phyloP scores from a whole-genome alignment of 495 filamentous ascomycete species.

The Cryomyces antarcticus region DNA sequence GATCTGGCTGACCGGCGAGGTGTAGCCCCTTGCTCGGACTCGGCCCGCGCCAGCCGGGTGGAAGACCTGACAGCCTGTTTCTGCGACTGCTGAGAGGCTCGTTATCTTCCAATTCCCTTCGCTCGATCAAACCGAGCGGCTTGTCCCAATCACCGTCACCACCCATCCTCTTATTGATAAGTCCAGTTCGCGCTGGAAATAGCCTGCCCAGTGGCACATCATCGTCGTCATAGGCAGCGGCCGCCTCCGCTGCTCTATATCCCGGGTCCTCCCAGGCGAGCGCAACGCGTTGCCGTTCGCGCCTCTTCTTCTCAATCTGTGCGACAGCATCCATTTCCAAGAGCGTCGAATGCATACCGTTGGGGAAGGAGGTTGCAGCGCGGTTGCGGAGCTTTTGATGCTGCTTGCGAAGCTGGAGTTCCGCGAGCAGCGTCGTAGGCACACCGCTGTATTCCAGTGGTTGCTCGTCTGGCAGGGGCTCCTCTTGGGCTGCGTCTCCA shows the following conservation, averaged over 20 bases:
- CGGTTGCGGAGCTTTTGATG: constrained; percentile 58
- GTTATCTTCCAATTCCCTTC: constrained; percentile 68
- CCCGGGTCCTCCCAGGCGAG: constrained; percentile 75
- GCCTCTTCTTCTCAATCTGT: constrained; percentile 58
- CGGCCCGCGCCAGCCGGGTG: constrained; percentile 1
- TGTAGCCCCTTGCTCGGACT: neutral
- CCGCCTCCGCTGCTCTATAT: constrained; percentile 21
- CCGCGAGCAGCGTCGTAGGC: constrained; percentile 80
- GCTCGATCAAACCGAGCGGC: constrained; percentile 70
- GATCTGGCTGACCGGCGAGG: constrained; percentile 2
- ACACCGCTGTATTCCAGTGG: constrained; percentile 30
- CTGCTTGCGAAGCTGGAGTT: constrained; percentile 73
- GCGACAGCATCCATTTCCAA: constrained; percentile 81
- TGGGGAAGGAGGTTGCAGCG: constrained; percentile 40
- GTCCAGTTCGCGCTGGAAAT: constrained; percentile 37
- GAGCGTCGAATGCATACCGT: constrained; percentile 73
- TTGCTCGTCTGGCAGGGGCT: constrained; percentile 17
- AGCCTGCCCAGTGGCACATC: constrained; percentile 74
- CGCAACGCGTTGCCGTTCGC: constrained; percentile 52
- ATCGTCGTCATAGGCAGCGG: constrained; percentile 25
- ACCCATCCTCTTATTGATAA: constrained; percentile 23
- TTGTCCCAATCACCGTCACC: constrained; percentile 24
- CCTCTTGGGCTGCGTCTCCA: constrained; percentile 23
- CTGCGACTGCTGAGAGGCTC: constrained; percentile 70
- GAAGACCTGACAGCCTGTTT: constrained; percentile 48